Evolutionary conservation across 2,329 filamentous ascomycete genomes (phyloP).

Genomic region (Pseudogymnoascus sp.): DNA sequence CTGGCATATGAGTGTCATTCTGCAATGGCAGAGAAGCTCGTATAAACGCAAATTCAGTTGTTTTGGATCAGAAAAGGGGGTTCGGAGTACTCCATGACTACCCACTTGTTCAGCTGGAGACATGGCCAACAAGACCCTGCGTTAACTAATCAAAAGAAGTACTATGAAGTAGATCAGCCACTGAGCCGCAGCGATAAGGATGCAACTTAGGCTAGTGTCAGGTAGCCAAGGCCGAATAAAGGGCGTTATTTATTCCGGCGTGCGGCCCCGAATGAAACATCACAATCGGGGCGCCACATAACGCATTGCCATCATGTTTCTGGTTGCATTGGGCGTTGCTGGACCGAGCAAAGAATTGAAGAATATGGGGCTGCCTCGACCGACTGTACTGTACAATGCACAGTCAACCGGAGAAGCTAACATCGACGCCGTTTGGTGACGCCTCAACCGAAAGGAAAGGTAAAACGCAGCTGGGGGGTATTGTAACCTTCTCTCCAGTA

Average conservation of each 20-base stretch:
- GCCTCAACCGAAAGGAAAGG: not conserved
- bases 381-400: not conserved
- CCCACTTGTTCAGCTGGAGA: not conserved
- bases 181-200: not conserved
- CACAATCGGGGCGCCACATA: not conserved
- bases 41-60: not conserved
- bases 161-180: not conserved
- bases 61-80: not conserved
- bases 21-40: not conserved
- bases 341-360: not conserved
- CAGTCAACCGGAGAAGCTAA: not conserved
- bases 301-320: not conserved
- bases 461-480: not conserved
- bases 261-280: not conserved
- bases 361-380: not conserved
- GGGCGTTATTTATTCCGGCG: not conserved
- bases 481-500: not conserved
- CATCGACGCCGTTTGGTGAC: not conserved
- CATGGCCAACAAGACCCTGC: not conserved
- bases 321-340: not conserved
- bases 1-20: not conserved
- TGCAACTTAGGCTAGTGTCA: constrained; percentile 3
- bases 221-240: not conserved
- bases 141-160: not conserved
- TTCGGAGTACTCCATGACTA: not conserved